Conservation (phyloP, 352 stramenopile genomes). For the Phytophthora idaei region DNA sequence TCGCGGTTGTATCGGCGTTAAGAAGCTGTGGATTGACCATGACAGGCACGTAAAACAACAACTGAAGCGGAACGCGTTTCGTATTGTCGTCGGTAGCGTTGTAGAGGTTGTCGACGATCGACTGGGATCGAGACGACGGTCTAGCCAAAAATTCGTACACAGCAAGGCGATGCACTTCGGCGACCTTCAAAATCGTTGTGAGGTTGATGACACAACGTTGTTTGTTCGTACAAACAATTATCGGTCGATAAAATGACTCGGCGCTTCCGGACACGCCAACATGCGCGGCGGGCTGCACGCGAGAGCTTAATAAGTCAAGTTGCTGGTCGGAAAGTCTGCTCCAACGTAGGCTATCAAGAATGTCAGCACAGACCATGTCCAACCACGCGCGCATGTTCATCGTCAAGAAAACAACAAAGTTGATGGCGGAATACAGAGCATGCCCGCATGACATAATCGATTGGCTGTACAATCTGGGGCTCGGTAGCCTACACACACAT, state of each 20-base stretch:
- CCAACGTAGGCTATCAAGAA: constrained; percentile 11
- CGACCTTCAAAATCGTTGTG: constrained; percentile 13
- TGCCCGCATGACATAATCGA: constrained; percentile 13
- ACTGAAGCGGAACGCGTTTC: constrained; percentile 14
- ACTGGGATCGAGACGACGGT: not conserved
- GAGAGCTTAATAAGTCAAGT: constrained; percentile 6
- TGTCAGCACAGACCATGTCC: constrained; percentile 2
- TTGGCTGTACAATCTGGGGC: too few relatives aligned
- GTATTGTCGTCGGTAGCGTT: constrained; percentile 19
- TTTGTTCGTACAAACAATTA: constrained; percentile 27
- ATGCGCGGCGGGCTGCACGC: not conserved
- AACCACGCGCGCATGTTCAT: constrained; percentile 11
- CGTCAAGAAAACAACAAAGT: constrained; percentile 17
- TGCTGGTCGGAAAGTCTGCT: not conserved
- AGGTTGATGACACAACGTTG: constrained; percentile 18
- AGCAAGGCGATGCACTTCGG: accelerated
- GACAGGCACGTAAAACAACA: constrained; percentile 23
- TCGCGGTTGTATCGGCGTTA: constrained; percentile 10
- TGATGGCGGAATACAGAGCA: constrained; percentile 17
- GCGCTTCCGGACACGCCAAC: not conserved
- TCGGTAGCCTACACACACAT: too few relatives aligned
- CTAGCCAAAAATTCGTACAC: constrained; percentile 11
- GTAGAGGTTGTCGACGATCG: constrained; percentile 2
- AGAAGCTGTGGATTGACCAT: constrained; percentile 14
- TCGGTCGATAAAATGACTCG: constrained; percentile 11